phyloP scores from a whole-genome alignment of 2,329 filamentous ascomycete species.

The Rutstroemia sp. region DNA sequence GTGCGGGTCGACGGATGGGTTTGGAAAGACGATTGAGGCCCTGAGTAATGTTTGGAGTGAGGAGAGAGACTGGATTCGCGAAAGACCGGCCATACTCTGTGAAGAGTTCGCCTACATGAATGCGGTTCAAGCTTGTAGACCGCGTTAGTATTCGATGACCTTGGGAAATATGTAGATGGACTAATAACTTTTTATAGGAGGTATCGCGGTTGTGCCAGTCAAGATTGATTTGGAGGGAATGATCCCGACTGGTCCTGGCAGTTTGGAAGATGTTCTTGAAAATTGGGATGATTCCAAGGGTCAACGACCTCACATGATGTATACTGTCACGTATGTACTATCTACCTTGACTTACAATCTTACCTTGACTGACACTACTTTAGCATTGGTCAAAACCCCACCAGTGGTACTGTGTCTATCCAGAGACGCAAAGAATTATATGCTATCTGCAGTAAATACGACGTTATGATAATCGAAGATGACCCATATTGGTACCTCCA shows the following conservation, averaged over 20 bases:
- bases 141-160: constrained; percentile 28
- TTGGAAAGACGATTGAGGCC: constrained; percentile 68
- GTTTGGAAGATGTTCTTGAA: constrained; percentile 68
- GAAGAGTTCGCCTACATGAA: constrained; percentile 80
- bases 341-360: background rate
- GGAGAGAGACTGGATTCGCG: constrained; percentile 55
- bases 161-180: too few relatives aligned
- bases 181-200: constrained; percentile 19
- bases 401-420: constrained; percentile 66
- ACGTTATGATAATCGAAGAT: constrained; percentile 87
- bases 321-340: constrained; percentile 72
- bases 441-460: constrained; percentile 70
- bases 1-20: constrained; percentile 78
- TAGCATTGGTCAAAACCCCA: constrained; percentile 86
- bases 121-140: constrained; percentile 58
- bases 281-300: constrained; percentile 75
- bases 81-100: constrained; percentile 69
- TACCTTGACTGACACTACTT: constrained; percentile 10
- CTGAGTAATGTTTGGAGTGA: constrained; percentile 71
- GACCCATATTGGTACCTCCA: constrained; percentile 96
- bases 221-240: constrained; percentile 75
- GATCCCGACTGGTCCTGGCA: constrained; percentile 63
- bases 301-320: constrained; percentile 74
- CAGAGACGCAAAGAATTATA: constrained; percentile 74
- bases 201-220: constrained; percentile 63